Base-by-base conservation (phyloP, 225 moss, liverwort and hornwort genomes). In the Neckera pumila region DNA sequence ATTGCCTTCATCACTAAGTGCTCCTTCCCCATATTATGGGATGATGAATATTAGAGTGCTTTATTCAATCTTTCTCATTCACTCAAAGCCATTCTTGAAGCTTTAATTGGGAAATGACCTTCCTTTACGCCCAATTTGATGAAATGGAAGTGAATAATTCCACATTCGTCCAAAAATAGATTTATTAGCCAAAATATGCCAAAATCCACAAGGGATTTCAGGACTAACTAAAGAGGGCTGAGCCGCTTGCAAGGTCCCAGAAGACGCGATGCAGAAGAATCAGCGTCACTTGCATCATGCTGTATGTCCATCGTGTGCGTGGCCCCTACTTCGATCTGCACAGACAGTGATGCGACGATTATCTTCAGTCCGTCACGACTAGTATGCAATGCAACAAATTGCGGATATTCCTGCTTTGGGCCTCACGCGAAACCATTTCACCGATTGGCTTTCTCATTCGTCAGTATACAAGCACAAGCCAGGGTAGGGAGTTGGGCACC, bases 1-100 rank as follows among this genome's bases (percentile, higher is more conserved):
- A 21, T 34, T 33, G 33, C 51, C 33, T 13, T 49, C 21, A 13
- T 8, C 33, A 20, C 20, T 12, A 12, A 33, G 12, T 4, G 2
- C 51, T 76, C 9, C 1, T 0, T 34, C 21, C 14, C 31, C 12
- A 19, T 20, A 20, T 2, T 2, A 4, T 47, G 27, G 17, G 31
- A 74, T 12, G 47, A 18, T 74, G 33, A 75, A 33, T 7, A 75
- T 33, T 31, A 5, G 5, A 75, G 12, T 51, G 34, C 76, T 75
- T 75, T 0, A 19, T 7, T 21, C 51, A 75, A 75, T 21, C 33
- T 51, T 51, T 33, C 33, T 20, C 33, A 75, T 23, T 75, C 13
- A 51, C 4, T 75, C 33, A 7, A 51, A 49, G 12, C 49, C 19
- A 31, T 2, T 21, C 21, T 33, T 8, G 13, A 51, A 33, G 34